A percentile compares a stretch with the other conserved stretches of the same genome.
These are phyloP conservation scores for Cryptococcus amylolentus DNA, from an alignment of 1,284 basidiomycete species.

Conservation along the genomic window DNA sequence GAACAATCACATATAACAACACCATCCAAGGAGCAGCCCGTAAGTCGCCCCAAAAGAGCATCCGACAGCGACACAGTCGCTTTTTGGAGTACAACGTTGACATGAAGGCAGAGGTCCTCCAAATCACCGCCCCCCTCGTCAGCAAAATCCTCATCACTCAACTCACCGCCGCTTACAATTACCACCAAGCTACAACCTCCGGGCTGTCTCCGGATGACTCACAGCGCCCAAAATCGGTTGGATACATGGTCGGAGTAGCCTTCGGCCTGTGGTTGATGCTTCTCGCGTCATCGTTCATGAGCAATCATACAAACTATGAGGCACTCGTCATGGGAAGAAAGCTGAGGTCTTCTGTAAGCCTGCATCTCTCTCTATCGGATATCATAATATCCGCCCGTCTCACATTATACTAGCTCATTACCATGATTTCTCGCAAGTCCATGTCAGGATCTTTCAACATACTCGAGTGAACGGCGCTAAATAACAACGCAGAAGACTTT, in stretches of 20 bases:
- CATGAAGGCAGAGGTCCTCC: too few species aligned
- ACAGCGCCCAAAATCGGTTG: too few species aligned
- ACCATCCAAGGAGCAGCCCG: too few species aligned
- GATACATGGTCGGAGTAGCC: conserved; percentile 12
- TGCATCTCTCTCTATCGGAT: background rate
- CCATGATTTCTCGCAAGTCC: conserved; percentile 25
- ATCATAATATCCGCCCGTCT: background rate
- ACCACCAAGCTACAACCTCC: too few species aligned
- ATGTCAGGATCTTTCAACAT: conserved; percentile 8
- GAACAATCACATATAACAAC: too few species aligned
- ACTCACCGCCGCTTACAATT: too few species aligned
- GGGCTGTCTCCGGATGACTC: too few species aligned
- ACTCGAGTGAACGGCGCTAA: conserved; percentile 32
- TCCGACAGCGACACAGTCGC: too few species aligned
- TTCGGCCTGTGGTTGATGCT: conserved; percentile 15
- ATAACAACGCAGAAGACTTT: conserved; percentile 11
- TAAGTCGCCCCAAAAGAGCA: too few species aligned
- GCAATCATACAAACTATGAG: conserved; percentile 7
- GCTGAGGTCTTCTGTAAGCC: conserved; percentile 4
- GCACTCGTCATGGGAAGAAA: conserved; percentile 7
- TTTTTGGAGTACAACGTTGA: too few species aligned
- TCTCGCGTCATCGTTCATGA: conserved; percentile 1
- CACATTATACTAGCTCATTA: conserved; percentile 15
- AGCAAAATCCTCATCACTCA: too few species aligned
- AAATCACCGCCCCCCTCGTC: too few species aligned